Evolutionary conservation across 2,329 filamentous ascomycete genomes (phyloP), one percentile per base, ranked within the genome.

Genomic region (Fusarium neocosmosporiellum): DNA sequence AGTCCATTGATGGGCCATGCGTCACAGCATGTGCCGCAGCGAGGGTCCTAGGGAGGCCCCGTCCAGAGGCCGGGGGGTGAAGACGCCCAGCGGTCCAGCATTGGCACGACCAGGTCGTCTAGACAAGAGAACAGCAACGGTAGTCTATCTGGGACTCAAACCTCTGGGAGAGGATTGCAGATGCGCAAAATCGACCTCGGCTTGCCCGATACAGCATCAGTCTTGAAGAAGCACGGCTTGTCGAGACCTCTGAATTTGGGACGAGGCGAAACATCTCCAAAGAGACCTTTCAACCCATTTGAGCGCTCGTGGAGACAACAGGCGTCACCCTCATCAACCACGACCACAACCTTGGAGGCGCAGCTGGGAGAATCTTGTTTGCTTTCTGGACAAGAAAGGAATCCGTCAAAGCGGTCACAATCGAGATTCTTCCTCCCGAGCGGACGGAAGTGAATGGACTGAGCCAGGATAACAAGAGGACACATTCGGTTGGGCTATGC

Each of bases 1-100:
- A 94, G 92, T 78, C 92, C 92, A 3, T 81, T 91, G 60, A 82
- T 86, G 34, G 84, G 87, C 61, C 79, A 84, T 31, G 79, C 81
- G 31, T 80, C 81, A 62, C 71, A 83, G 71, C 77, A 80, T 67
- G 81, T 31, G 46, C 46, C 27, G 18, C 46, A 53, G 46, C 46
- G 81, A 58, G 70, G 70, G 53, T 74, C 80, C 71, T 83, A 83
- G 81, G 68, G 67, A 68, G 68, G 55, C 63, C 68, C 75, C 65
- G 55, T 54, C 50, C 58, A 39, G 53, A 55, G 63, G 36, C 37
- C 33, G 60, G 57, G 46, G 59, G 65, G 43, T 36, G 55, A 67
- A 31, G 46, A 53, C 46, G 27, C 46, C 46, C 46, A 53, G 46
- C 60, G 54, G 41, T 68, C 68, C 33, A 64, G 46, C 50, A 48